Conservation (phyloP, 352 stramenopile species). For the Blastocystis sp. region DNA sequence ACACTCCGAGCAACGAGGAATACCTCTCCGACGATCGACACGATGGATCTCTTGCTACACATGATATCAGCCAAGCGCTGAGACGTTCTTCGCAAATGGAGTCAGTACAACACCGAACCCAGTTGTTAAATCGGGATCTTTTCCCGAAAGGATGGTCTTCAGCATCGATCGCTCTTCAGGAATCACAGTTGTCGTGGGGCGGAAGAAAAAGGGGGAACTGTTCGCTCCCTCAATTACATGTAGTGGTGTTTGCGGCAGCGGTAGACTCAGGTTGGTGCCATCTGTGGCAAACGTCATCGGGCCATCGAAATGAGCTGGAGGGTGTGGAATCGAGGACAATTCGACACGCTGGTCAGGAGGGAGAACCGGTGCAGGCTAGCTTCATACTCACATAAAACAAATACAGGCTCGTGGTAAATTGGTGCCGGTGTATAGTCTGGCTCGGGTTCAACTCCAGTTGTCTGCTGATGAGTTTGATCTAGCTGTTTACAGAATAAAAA, state of each 20-base stretch:
- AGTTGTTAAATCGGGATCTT: not conserved
- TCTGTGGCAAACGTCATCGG: constrained; percentile 7
- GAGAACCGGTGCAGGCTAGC: not conserved
- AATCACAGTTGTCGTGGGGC: not conserved
- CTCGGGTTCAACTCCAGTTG: not conserved
- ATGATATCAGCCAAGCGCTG: not conserved
- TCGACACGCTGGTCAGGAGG: constrained; percentile 31
- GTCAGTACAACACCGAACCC: constrained; percentile 33
- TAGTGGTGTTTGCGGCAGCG: not conserved
- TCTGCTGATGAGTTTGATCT: not conserved
- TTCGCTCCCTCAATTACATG: constrained; percentile 31
- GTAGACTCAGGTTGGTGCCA: not conserved
- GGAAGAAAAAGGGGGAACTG: constrained; percentile 31
- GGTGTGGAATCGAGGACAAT: not conserved
- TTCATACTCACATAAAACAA: no score
- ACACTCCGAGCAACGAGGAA: constrained; percentile 29
- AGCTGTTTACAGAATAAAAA: not conserved
- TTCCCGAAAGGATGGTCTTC: not conserved
- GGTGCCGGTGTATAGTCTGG: not conserved
- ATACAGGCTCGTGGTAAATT: constrained; percentile 41
- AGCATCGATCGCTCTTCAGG: constrained; percentile 32
- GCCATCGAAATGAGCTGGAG: not conserved
- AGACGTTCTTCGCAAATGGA: constrained; percentile 30
- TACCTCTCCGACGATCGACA: not conserved
- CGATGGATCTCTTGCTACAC: not conserved